These are phyloP conservation scores for Lentinula sp. DNA, from an alignment of 768 basidiomycete species.

Conservation along the genomic window DNA sequence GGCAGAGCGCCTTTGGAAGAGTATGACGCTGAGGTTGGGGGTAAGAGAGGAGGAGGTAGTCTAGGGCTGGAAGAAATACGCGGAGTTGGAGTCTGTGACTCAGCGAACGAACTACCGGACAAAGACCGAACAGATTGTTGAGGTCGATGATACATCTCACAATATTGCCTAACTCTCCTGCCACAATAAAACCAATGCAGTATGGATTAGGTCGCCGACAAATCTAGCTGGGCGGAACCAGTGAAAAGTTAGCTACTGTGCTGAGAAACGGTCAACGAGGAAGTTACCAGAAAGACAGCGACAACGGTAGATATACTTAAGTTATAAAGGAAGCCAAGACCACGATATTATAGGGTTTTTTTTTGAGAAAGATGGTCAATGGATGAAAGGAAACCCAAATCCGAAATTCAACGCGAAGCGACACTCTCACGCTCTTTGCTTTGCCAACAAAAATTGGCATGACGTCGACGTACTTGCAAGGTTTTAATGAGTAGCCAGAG, in stretches of 20 bases:
- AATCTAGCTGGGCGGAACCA: background rate
- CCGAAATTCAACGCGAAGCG: background rate
- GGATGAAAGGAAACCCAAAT: background rate
- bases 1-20: conserved; percentile 28
- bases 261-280: too few relatives aligned
- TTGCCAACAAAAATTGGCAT: too few relatives aligned
- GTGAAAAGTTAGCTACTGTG: background rate
- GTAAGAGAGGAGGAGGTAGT: conserved; percentile 46
- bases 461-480: too few relatives aligned
- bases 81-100: conserved; percentile 24
- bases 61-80: conserved; percentile 28
- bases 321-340: background rate
- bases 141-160: conserved; percentile 53
- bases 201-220: background rate
- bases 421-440: background rate
- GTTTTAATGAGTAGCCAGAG: too few relatives aligned
- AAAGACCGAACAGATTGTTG: conserved; percentile 50
- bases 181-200: background rate
- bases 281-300: background rate
- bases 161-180: background rate
- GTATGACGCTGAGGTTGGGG: conserved; percentile 37
- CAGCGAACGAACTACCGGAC: conserved; percentile 22
- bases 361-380: background rate
- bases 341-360: background rate
- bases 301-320: background rate